Evolutionary conservation across 23 red algal species (phyloP).

Genomic region (Gracilaria vermiculophylla): DNA sequence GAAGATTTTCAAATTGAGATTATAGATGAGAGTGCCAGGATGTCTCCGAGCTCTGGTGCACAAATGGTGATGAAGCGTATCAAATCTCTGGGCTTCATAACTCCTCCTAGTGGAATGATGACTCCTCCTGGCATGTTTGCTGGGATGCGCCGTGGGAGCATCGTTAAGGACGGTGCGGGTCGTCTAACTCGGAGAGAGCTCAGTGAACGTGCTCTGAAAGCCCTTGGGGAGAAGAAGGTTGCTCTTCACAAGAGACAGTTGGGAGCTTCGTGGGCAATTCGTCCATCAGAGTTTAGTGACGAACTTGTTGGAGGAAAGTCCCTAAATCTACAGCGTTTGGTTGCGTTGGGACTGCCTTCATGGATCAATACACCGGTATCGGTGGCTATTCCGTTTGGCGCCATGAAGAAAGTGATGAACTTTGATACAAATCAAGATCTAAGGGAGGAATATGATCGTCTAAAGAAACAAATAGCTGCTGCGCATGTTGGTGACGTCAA

Average conservation of each 20-base stretch:
- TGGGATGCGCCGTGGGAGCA: neutral
- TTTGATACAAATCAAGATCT: slow-evolving; percentile 57
- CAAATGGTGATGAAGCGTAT: slow-evolving; percentile 68
- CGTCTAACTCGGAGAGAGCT: slow-evolving; percentile 14
- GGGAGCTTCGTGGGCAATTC: slow-evolving; percentile 80
- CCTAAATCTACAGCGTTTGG: slow-evolving; percentile 73
- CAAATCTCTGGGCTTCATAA: slow-evolving; percentile 60
- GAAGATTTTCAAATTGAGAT: slow-evolving; percentile 78
- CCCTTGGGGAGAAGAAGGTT: slow-evolving; percentile 39
- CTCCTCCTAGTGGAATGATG: slow-evolving; percentile 68
- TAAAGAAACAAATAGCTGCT: slow-evolving; percentile 42
- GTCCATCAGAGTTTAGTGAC: slow-evolving; percentile 64
- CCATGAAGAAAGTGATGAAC: slow-evolving; percentile 78
- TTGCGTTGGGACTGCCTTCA: slow-evolving; percentile 71
- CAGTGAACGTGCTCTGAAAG: slow-evolving; percentile 27
- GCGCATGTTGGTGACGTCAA: slow-evolving; percentile 65
- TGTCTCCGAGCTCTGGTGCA: slow-evolving; percentile 56
- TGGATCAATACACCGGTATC: slow-evolving; percentile 88
- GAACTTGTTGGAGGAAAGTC: slow-evolving; percentile 86
- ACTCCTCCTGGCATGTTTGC: slow-evolving; percentile 48
- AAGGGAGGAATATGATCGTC: slow-evolving; percentile 56
- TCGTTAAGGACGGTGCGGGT: neutral
- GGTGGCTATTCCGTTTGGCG: slow-evolving; percentile 78
- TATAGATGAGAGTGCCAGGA: slow-evolving; percentile 56
- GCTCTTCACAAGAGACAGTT: slow-evolving; percentile 58